Conservation (phyloP, 2,329 filamentous ascomycete genomes). For the Aspergillus ibericus region DNA sequence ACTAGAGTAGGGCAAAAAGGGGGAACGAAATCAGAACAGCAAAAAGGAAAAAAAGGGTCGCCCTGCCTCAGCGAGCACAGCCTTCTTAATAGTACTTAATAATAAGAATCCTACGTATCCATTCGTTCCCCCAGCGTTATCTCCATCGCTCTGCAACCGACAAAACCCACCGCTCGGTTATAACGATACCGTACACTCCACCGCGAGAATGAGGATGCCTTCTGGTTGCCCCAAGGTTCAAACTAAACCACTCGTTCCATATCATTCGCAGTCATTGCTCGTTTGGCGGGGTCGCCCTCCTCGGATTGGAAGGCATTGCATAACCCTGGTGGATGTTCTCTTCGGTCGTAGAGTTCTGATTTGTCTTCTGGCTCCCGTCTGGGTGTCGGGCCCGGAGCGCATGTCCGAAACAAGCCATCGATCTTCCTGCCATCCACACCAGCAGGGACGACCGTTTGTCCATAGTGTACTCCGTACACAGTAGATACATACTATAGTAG, state of each 20-base stretch:
- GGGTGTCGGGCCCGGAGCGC: background rate
- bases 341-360: background rate
- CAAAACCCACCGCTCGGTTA: background rate
- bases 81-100: background rate
- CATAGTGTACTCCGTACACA: background rate
- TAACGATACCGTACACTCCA: slow-evolving; percentile 8
- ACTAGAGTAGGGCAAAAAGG: background rate
- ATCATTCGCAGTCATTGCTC: background rate
- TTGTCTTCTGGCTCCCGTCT: background rate
- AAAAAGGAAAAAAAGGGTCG: background rate
- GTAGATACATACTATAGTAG: no score
- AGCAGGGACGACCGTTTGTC: background rate
- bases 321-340: background rate
- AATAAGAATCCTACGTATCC: background rate
- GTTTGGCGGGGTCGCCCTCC: background rate
- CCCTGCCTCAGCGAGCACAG: background rate
- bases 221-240: background rate
- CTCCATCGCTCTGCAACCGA: background rate
- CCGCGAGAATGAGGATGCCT: slow-evolving; percentile 13
- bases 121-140: background rate
- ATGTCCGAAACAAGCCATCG: background rate
- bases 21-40: background rate
- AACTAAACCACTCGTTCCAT: background rate
- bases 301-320: background rate
- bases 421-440: background rate